Percentiles rank a stretch among this genome's conserved stretches.
Conservation (phyloP, 2,329 filamentous ascomycete genomes). For the Stemphylium lycopersici region DNA sequence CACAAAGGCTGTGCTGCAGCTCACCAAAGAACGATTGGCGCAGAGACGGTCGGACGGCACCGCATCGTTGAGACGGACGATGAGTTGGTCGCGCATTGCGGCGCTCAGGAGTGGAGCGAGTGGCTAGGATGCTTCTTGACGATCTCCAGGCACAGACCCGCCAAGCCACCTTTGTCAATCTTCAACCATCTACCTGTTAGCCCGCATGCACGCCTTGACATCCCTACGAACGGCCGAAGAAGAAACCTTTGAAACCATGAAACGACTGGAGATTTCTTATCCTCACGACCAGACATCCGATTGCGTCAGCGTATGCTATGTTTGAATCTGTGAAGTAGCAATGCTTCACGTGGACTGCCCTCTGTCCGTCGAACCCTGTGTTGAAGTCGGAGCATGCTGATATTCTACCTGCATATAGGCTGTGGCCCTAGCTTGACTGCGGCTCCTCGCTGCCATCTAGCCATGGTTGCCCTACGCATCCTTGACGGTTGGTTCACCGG, state of each 20-base stretch:
- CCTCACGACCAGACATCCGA: background rate
- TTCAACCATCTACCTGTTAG: conserved; percentile 21
- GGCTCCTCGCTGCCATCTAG: conserved; percentile 12
- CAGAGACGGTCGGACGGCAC: conserved; percentile 19
- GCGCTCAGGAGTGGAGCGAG: conserved; percentile 23
- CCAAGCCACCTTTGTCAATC: conserved; percentile 19
- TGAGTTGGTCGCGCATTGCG: conserved; percentile 31
- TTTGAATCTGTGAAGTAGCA: background rate
- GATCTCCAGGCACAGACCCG: conserved; percentile 32
- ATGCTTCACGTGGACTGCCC: too few species aligned
- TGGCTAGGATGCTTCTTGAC: conserved; percentile 18
- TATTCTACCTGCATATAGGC: conserved; percentile 25
- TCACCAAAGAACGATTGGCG: conserved; percentile 5
- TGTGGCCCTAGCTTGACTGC: conserved; percentile 16
- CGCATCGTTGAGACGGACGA: conserved; percentile 23
- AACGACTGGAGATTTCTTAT: background rate
- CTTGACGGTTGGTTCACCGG: background rate
- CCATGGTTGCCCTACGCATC: background rate
- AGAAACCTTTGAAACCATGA: background rate
- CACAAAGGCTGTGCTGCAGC: conserved; percentile 1
- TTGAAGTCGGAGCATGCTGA: conserved; percentile 6
- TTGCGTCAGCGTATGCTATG: too few species aligned
- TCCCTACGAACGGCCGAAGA: background rate
- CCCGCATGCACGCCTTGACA: background rate
- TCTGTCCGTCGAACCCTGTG: background rate